Base-by-base conservation (phyloP, 129 eudicot species). In the Helianthus annuus region DNA sequence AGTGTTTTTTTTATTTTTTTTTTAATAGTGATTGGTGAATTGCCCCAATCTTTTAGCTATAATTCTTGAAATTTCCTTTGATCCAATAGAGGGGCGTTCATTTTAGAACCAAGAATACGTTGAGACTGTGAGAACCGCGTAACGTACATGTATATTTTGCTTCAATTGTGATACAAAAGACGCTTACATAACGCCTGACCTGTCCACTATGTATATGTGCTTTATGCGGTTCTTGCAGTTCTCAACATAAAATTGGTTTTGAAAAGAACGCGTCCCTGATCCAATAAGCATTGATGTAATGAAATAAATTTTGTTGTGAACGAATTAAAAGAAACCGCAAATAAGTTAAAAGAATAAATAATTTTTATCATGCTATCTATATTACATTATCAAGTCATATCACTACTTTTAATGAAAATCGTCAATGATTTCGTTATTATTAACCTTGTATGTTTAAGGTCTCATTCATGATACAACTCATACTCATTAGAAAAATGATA, bases 261-360 rank as follows among this genome's bases (percentile, higher is more conserved):
- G 46, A 42, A 42, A 7, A 42, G 2, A 42, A 42, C 46, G 46
- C 46, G 60, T 4, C 9, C 55, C 6, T 58, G 22, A 44, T 66
- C 48, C 16, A 66, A 75, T 58, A 54, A 57, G 48, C 60, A 46
- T 56, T 67, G 17, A 32, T 76, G 44, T 46, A 49, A 56, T 36
- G 40, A 32, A 32, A 12, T 60, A 40, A 32, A 29, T 32, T 11
- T 34, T 13, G 10, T 13, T 19, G 22, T 19, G 22, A 19, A 19
- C 22, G 22, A 19, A 19, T 19, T 19, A 19, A 19, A 19, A 19
- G 0, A 19, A 19, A 19, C 0, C 22, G 22, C 22, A 19, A 19
- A 19, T 19, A 19, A 19, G 22, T 19, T 19, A 19, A 19, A 19
- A 19, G 0, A 19, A 19, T 19, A 19, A 19, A 19, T n/a, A 19